phyloP scores from a whole-genome alignment of 305 asterid genomes.

The Fraxinus ornus region DNA sequence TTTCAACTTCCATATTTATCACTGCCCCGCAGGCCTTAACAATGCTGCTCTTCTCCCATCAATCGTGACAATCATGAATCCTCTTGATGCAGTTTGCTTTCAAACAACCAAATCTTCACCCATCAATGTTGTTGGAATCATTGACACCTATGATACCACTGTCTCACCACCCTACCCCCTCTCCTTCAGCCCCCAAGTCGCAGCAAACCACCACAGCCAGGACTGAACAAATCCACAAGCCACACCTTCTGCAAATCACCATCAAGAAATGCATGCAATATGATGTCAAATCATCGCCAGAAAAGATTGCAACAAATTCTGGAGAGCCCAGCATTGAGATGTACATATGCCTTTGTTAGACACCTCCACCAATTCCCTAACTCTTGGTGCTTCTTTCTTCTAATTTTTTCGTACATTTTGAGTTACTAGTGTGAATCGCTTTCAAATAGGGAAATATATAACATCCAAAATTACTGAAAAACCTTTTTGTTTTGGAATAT shows the following conservation, averaged over 20 bases:
- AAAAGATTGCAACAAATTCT: background rate
- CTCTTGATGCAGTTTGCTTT: background rate
- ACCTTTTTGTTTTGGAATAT: background rate
- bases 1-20: slow-evolving; percentile 1
- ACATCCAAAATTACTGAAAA: background rate
- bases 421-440: background rate
- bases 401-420: background rate
- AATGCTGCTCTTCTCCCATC: background rate
- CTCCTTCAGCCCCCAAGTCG: background rate
- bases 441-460: background rate
- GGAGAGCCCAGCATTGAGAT: background rate
- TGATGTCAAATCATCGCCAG: background rate
- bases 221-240: background rate
- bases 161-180: background rate
- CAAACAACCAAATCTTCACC: background rate
- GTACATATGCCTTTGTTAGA: background rate
- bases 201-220: background rate
- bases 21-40: background rate
- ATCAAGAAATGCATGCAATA: background rate
- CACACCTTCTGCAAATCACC: background rate
- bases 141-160: background rate
- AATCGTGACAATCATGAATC: background rate
- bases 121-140: background rate
- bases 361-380: background rate
- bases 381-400: background rate